Percentiles rank a stretch among this genome's conserved stretches.
These are phyloP conservation scores for Posidonia australis DNA, from an alignment of 106 monocot species.

Conservation along the genomic window DNA sequence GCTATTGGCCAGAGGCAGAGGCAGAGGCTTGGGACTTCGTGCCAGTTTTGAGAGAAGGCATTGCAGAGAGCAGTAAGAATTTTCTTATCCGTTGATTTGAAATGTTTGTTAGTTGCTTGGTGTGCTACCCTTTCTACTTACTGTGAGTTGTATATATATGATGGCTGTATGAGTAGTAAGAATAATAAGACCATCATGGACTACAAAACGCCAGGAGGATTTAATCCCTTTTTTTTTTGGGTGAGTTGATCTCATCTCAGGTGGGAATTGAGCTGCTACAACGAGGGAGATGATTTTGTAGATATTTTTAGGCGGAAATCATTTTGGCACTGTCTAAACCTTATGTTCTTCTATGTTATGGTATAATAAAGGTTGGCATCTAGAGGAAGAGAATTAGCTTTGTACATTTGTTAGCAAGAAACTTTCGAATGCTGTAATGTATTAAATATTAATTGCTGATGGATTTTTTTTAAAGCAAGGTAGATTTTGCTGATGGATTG, in stretches of 20 bases:
- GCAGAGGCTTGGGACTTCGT: constrained; percentile 30
- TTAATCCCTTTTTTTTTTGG: neutral
- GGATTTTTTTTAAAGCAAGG: no score
- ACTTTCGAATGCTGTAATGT: no score
- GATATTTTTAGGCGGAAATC: no score
- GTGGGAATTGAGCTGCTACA: neutral
- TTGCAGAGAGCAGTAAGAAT: neutral
- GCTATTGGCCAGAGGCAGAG: constrained; percentile 37
- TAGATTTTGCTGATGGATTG: no score
- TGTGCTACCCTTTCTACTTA: no score
- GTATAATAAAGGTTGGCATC: neutral
- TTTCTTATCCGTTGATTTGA: neutral
- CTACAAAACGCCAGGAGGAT: neutral
- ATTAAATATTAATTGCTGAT: no score
- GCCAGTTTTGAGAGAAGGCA: constrained; percentile 24
- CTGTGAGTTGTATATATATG: no score
- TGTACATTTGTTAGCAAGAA: neutral
- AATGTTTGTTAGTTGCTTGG: no score
- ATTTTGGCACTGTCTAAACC: neutral
- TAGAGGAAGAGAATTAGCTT: neutral
- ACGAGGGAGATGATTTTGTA: neutral
- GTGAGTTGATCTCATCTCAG: neutral
- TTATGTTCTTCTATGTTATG: neutral
- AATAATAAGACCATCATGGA: neutral
- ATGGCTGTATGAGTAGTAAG: neutral